Base-by-base conservation (phyloP, 345 rosid genomes). In the Odontarrhena argentea region DNA sequence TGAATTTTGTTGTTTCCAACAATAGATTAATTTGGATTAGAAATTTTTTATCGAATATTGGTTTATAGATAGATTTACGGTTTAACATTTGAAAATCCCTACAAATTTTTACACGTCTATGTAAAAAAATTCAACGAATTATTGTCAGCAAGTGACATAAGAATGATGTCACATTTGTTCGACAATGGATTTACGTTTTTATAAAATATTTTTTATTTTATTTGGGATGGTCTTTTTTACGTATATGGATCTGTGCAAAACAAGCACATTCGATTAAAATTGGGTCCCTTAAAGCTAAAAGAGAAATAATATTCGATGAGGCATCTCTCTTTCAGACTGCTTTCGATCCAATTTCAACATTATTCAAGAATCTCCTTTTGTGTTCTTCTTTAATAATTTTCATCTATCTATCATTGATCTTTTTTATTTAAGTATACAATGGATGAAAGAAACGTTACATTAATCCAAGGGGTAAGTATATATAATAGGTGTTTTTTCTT, bases 291-390 rank as follows among this genome's bases (percentile, higher is more conserved):
- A 60, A 74, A 80, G 62, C 77, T 74, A 32, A 74, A 54, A 62
- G 77, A 61, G 83, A 86, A 18, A 79, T 80, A 82, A 80, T 84
- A 86, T 74, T 88, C 66, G 79, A 77, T 80, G 79, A 74, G 71
- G 76, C 82, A 84, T 71, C 85, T 81, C 79, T 78, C 77, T 83
- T 84, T 80, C 60, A 54, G 36, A 60, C 68, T 67, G 69, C 77
- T 74, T 74, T 67, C 53, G 73, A 74, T 74, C 73, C 59, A 68
- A 38, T 74, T 74, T 74, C 73, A 61, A 83, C 90, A 82, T 85
- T 82, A 80, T 85, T 83, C 88, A 77, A 71, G 90, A 86, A 86
- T 88, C 92, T 79, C 79, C 86, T 86, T 88, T 86, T 32, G 38
- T 67, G 47, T 56, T 41, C 68, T 55, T 63, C 77, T 74, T 68